These are phyloP conservation scores for Hanseniaspora uvarum DNA, from an alignment of 1,139 yeast species.

Conservation along the genomic window DNA sequence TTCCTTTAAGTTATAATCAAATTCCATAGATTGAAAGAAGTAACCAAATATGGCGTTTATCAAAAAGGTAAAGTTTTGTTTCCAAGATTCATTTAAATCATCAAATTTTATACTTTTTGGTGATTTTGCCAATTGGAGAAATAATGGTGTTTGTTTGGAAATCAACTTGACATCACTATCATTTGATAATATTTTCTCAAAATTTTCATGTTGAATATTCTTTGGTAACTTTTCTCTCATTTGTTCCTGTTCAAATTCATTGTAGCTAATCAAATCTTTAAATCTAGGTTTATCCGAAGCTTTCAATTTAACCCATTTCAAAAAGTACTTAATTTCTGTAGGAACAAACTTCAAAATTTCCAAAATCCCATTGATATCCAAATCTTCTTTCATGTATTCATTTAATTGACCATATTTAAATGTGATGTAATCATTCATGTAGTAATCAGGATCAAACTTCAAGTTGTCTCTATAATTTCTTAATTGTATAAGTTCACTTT, in stretches of 20 bases:
- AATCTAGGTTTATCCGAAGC: slow-evolving; percentile 21
- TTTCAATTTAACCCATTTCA: slow-evolving; percentile 42
- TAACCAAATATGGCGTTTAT: slow-evolving; percentile 61
- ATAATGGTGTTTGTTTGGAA: not conserved
- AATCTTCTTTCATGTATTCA: slow-evolving; percentile 33
- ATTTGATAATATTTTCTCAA: slow-evolving; percentile 41
- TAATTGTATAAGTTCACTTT: slow-evolving; percentile 6
- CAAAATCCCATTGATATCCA: slow-evolving; percentile 42
- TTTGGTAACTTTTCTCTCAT: slow-evolving; percentile 58
- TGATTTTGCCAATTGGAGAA: not conserved
- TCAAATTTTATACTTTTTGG: slow-evolving; percentile 43
- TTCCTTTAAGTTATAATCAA: slow-evolving; percentile 9
- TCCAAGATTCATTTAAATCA: slow-evolving; percentile 37
- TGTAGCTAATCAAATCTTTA: slow-evolving; percentile 31
- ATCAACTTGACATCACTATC: slow-evolving; percentile 25
- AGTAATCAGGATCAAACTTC: slow-evolving; percentile 80
- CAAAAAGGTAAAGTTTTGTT: slow-evolving; percentile 48
- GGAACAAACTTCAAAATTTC: slow-evolving; percentile 50
- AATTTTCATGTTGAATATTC: slow-evolving; percentile 31
- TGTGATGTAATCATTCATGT: slow-evolving; percentile 67
- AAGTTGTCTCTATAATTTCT: slow-evolving; percentile 44
- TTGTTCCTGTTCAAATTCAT: slow-evolving; percentile 49
- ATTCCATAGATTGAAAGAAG: slow-evolving; percentile 60
- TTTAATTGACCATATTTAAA: slow-evolving; percentile 5
- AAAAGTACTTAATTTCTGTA: slow-evolving; percentile 38